Base-by-base conservation (phyloP, 2,329 filamentous ascomycete species). In the Colletotrichum tropicicola region DNA sequence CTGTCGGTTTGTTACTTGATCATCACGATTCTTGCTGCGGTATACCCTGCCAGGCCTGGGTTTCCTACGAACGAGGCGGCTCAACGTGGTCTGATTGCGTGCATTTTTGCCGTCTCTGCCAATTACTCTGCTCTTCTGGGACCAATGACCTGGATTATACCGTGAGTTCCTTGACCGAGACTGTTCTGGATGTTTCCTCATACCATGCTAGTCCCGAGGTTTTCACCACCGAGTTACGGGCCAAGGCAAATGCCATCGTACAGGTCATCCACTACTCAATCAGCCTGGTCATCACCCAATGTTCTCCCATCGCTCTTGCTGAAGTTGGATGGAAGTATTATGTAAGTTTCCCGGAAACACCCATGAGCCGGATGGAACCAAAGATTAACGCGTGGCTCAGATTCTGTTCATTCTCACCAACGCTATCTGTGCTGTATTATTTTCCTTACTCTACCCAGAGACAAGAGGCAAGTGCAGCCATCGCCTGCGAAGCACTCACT, bases 121-220 rank as follows among this genome's bases (percentile, higher is more conserved):
- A 77, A 75, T 48, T 77, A 76, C 52, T 76, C 74, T 6, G 78
- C 78, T 15, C 68, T 80, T 1, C 66, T 80, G 5, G 78, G 78
- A 0, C 78, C 78, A 0, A 79, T 80, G 78, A 79, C 78, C 0
- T 80, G 78, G 78, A 80, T 80, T 7, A 79, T 80, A 21, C 78
- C 78, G 78, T 79, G 28, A 65, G 77, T 32, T 59, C 10, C n/a
- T n/a, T n/a, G n/a, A n/a, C 10, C 12, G 10, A 9, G n/a, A 5
- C 10, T 3, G 3, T 21, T 15, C n/a, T 25, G 3, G 3, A 13
- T 7, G 3, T 2, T 12, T 9, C 10, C n/a, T 58, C 2, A 54
- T 21, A 44, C 0, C 43, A 5, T 0, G 41, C 0, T 23, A 80
- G 77, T 0, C 78, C 78, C 0, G 78, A 79, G 69, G 78, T 80